A percentile compares a stretch with the other conserved stretches of the same genome.
phyloP scores from a whole-genome alignment of 2,329 filamentous ascomycete genomes.

The Pseudogymnoascus sp. region DNA sequence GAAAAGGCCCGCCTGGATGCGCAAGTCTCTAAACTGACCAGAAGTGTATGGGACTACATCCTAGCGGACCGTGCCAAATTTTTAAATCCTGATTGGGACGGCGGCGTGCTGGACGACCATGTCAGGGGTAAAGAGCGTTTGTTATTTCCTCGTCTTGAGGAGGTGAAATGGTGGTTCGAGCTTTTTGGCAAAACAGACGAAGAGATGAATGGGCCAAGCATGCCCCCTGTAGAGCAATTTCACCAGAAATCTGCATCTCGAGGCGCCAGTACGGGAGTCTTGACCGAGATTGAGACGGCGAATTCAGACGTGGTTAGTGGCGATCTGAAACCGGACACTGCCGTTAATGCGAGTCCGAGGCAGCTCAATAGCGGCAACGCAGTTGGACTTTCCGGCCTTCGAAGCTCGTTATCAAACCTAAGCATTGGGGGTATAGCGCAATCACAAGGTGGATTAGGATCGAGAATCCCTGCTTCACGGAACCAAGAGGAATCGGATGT shows the following conservation, averaged over 20 bases:
- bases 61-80: constrained; percentile 75
- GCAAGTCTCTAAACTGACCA: constrained; percentile 62
- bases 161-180: constrained; percentile 92
- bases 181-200: constrained; percentile 78
- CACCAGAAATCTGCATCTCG: not conserved
- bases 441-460: constrained; percentile 20
- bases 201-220: constrained; percentile 72
- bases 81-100: constrained; percentile 71
- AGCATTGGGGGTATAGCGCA: constrained; percentile 34
- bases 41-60: constrained; percentile 96
- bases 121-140: constrained; percentile 74
- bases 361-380: constrained; percentile 28
- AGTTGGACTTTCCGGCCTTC: constrained; percentile 36
- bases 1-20: constrained; percentile 79
- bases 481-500: constrained; percentile 38
- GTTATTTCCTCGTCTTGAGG: constrained; percentile 68
- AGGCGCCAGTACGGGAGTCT: constrained; percentile 16
- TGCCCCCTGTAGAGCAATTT: not conserved
- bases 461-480: constrained; percentile 24
- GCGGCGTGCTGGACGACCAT: constrained; percentile 65
- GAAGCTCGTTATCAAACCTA: constrained; percentile 41
- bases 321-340: not conserved
- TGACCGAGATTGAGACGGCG: constrained; percentile 27
- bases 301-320: constrained; percentile 16
- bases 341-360: constrained; percentile 20